Evolutionary conservation across 1,139 yeast species (phyloP), one percentile per base, ranked within the genome.

Genomic region (Pichia sp.): DNA sequence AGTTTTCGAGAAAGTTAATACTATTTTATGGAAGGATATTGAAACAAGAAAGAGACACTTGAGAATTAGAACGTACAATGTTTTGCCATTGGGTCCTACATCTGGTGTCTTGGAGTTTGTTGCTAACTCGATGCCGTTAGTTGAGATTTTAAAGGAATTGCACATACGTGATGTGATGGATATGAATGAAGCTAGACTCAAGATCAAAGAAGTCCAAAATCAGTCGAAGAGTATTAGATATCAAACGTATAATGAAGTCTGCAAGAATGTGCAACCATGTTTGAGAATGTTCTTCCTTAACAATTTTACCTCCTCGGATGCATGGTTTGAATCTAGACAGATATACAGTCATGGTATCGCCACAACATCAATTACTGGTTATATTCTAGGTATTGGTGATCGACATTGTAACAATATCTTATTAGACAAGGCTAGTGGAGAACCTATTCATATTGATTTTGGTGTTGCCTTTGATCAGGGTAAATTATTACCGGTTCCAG

Each of bases 381-480:
- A 87, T 62, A 73, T 91, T 11, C 69, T 94, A 30, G 99, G 99
- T 0, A 72, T 94, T 12, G 99, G 99, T 2, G 99, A 94, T 63
- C 73, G 99, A 22, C 99, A 94, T 66, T 80, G 96, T 61, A 89
- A 89, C 63, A 94, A 94, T 62, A 85, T 94, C 38, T 67, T 94
- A 48, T 62, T 94, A n/a, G 98, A 94, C 62, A 72, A 75, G 45
- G 62, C 62, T 15, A 76, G 87, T 0, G 99, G 99, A 0, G 97
- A 91, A 56, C 96, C 96, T 0, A 83, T 94, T 27, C 99, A 94
- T 64, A 94, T 94, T 58, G 99, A 94, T 64, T 70, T 94, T 32
- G 99, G 99, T 0, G 93, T 93, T 46, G 95, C 98, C 0, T 94
- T 94, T 69, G 99, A 94, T 61, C 91, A 85, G 60, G 99, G 99